Base-by-base conservation (phyloP, 164 flowering plant genomes). In the Hamamelis virginiana region DNA sequence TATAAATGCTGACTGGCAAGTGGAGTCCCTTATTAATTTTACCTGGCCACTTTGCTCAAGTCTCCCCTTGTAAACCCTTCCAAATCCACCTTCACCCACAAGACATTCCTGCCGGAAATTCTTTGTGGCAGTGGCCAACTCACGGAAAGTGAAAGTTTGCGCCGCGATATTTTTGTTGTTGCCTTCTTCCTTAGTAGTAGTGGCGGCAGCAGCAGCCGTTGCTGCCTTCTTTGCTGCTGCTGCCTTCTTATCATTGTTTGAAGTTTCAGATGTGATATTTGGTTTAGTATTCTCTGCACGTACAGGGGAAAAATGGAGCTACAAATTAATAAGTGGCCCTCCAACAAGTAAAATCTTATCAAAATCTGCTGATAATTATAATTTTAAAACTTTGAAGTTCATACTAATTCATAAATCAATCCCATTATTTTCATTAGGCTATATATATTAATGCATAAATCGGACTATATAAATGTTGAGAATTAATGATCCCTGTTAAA, bases 1-100 rank as follows among this genome's bases (percentile, higher is more conserved):
- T n/a, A n/a, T n/a, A n/a, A n/a, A n/a, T n/a, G n/a, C n/a, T n/a
- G n/a, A n/a, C n/a, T n/a, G n/a, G n/a, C n/a, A n/a, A n/a, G n/a
- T n/a, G n/a, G n/a, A n/a, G n/a, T n/a, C n/a, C n/a, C n/a, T n/a
- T n/a, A n/a, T n/a, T n/a, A n/a, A n/a, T 2, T 33, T 43, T 73
- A 85, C 90, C 92, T 86, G 88, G 16, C 78, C 80, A 16, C 67
- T 74, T 67, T 72, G 78, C 1, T 81, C 87, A 47, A 89, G 83
- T 52, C 26, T 57, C 1, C 95, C 95, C 63, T 77, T 86, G 43
- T 90, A 90, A 69, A 90, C 95, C 63, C 95, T 73, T 14, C 95
- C 95, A 66, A 88, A 88, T 21, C 92, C 95, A 38, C 95, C 95
- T 76, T 90, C 95, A 6, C 92, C 95, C 6, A 90, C 51, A 12